Conservation (phyloP, 2,329 filamentous ascomycete genomes). For the Chrysoporthe puriensis region DNA sequence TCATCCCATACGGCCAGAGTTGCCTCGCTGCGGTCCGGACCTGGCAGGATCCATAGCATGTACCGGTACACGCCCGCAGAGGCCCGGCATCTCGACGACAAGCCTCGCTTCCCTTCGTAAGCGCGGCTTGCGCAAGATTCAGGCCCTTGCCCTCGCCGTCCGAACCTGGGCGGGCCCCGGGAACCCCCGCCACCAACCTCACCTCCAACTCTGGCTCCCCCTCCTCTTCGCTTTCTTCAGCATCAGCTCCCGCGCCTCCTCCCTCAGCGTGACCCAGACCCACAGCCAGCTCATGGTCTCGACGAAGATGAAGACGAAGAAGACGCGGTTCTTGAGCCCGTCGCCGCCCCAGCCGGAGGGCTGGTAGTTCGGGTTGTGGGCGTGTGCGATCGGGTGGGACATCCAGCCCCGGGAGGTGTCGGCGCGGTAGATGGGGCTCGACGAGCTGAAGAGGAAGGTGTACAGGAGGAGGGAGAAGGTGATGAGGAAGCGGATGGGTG, state of each 20-base stretch:
- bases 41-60: background rate
- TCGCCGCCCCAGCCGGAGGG: constrained; percentile 59
- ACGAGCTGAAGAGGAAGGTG: constrained; percentile 62
- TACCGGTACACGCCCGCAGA: background rate
- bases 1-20: background rate
- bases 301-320: constrained; percentile 84
- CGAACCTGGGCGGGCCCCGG: background rate
- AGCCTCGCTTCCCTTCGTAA: background rate
- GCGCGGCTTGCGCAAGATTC: no score
- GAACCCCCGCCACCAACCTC: background rate
- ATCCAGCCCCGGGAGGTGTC: constrained; percentile 38
- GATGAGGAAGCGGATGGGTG: constrained; percentile 68
- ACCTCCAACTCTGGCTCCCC: constrained; percentile 27
- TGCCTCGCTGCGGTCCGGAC: background rate
- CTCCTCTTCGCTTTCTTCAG: constrained; percentile 43
- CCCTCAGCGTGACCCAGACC: constrained; percentile 72
- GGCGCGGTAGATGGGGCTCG: constrained; percentile 53
- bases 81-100: background rate
- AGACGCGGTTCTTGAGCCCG: constrained; percentile 77
- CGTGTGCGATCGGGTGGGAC: constrained; percentile 40
- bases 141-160: no score
- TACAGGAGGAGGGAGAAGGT: constrained; percentile 66
- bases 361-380: constrained; percentile 41
- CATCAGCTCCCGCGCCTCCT: constrained; percentile 58
- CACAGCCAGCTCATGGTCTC: constrained; percentile 89